Evolutionary conservation across 140 eudicot genomes (phyloP).

Genomic region (Bidens hawaiensis): DNA sequence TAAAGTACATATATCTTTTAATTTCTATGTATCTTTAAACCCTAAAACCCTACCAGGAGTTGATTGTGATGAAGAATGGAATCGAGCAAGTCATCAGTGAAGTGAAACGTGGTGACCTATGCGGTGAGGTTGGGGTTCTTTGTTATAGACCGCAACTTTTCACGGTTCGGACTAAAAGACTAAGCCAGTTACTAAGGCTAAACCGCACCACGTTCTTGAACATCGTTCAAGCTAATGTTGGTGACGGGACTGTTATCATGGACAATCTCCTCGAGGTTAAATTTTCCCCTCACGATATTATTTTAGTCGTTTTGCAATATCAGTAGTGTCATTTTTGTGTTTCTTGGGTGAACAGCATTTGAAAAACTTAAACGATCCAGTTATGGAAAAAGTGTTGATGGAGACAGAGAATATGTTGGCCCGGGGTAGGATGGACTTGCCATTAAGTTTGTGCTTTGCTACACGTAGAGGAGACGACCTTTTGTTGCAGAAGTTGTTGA

Average conservation of each 20-base stretch:
- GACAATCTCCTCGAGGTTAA: constrained; percentile 48
- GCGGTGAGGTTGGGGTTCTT: constrained; percentile 58
- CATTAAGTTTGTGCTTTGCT: constrained; percentile 73
- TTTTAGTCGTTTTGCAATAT: no score
- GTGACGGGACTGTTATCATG: constrained; percentile 51
- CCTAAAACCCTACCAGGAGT: constrained; percentile 36
- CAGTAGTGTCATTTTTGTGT: background rate
- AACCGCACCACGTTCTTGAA: constrained; percentile 46
- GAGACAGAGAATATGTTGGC: constrained; percentile 82
- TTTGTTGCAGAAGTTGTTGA: constrained; percentile 59
- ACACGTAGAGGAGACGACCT: constrained; percentile 63
- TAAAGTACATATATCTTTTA: no score
- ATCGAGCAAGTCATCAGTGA: constrained; percentile 47
- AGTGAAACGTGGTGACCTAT: constrained; percentile 43
- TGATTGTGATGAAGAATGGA: constrained; percentile 37
- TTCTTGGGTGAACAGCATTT: no score
- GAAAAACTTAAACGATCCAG: constrained; percentile 48
- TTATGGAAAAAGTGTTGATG: constrained; percentile 53
- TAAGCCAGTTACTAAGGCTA: constrained; percentile 47
- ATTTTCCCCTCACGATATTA: no score
- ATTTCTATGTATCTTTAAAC: background rate
- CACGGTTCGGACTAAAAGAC: constrained; percentile 49
- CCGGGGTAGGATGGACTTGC: constrained; percentile 76
- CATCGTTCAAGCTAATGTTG: constrained; percentile 44
- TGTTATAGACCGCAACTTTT: constrained; percentile 57